Percentiles rank a stretch among this genome's conserved stretches.
Conservation (phyloP, 2,329 filamentous ascomycete genomes). For the Penicillium brasilianum region DNA sequence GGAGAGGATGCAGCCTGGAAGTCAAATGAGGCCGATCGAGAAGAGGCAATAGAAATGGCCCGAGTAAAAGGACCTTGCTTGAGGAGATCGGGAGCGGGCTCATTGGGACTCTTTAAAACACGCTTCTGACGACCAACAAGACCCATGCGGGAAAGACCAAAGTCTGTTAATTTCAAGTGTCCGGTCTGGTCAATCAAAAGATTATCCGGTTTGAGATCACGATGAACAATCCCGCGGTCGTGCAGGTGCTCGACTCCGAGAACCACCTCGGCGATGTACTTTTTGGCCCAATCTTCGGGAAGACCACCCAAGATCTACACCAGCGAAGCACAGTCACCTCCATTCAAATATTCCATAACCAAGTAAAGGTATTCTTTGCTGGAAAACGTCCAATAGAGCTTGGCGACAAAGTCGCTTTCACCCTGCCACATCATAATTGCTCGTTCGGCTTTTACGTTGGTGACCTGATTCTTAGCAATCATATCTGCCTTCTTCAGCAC, state of each 20-base stretch:
- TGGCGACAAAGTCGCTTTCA: conserved; percentile 97
- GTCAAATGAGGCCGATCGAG: conserved; percentile 91
- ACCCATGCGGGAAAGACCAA: conserved; percentile 96
- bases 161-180: conserved; percentile 95
- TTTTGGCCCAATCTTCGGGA: conserved; percentile 97
- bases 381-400: conserved; percentile 99
- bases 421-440: conserved; percentile 99
- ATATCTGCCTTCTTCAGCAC: conserved; percentile 99
- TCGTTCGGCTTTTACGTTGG: conserved; percentile 96
- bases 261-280: conserved; percentile 94
- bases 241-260: conserved; percentile 97
- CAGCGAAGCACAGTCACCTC: conserved; percentile 93
- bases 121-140: conserved; percentile 95
- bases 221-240: conserved; percentile 91
- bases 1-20: conserved; percentile 81
- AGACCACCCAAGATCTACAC: conserved; percentile 93
- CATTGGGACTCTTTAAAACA: conserved; percentile 75
- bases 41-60: conserved; percentile 83
- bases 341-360: conserved; percentile 99
- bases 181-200: conserved; percentile 95
- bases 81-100: conserved; percentile 88
- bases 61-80: conserved; percentile 91
- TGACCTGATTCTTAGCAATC: conserved; percentile 99
- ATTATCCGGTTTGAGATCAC: conserved; percentile 96
- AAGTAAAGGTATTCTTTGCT: conserved; percentile 99